These are phyloP conservation scores for Talaromyces atroroseus DNA, from an alignment of 2,329 filamentous ascomycete species.

Conservation along the genomic window DNA sequence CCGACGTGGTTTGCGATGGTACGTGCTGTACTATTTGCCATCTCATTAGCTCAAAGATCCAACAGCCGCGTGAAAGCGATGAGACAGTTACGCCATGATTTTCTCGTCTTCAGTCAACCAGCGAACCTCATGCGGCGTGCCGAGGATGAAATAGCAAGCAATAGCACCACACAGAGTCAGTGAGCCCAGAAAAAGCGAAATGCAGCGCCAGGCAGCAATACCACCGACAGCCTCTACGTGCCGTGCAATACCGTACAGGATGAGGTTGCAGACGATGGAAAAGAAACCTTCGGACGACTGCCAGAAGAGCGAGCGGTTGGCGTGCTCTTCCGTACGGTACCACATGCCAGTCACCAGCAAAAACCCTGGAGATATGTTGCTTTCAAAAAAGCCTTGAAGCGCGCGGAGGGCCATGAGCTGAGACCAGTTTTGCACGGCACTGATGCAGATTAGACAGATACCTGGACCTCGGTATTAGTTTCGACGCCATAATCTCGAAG, in stretches of 20 bases:
- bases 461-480: no score
- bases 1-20: background rate
- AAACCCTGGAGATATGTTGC: conserved; percentile 31
- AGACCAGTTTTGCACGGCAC: conserved; percentile 23
- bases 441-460: conserved; percentile 16
- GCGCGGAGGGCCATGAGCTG: conserved; percentile 32
- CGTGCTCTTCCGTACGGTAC: conserved; percentile 32
- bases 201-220: background rate
- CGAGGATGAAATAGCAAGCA: background rate
- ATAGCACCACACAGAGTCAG: background rate
- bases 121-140: background rate
- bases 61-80: no score
- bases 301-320: conserved; percentile 31
- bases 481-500: no score
- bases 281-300: conserved; percentile 34
- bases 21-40: background rate
- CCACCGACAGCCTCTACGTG: conserved; percentile 7
- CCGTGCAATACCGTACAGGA: conserved; percentile 16
- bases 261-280: conserved; percentile 19
- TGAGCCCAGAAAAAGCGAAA: background rate
- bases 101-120: background rate
- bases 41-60: no score
- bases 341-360: conserved; percentile 20
- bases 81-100: background rate
- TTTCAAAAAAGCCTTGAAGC: conserved; percentile 35